Base-by-base conservation (phyloP, 2,329 filamentous ascomycete species). In the Ophiosphaerella narmari region DNA sequence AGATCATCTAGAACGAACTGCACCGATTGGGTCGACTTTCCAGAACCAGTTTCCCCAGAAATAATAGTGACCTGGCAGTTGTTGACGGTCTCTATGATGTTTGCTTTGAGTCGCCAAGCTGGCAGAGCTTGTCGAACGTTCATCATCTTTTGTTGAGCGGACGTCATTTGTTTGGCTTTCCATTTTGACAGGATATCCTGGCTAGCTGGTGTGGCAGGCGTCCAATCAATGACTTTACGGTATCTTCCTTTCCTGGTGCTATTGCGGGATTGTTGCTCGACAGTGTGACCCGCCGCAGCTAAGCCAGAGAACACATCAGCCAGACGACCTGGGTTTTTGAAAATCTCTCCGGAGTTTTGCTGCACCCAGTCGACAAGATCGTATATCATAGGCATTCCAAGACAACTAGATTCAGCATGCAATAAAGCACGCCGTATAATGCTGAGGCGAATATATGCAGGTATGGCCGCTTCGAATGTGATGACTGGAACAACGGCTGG, bases 11-110 rank as follows among this genome's bases (percentile, higher is more conserved):
- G 80, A 37, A 99, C 82, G 72, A 97, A 99, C 71, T 99, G 94
- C 31, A 97, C 91, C 2, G 91, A 94, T 72, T 99, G 94, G 0
- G 94, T 97, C 41, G 90, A 96, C 74, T 99, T 99, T 67, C 94
- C 94, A 14, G 91, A 96, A 45, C 94, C 94, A 4, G 94, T 99
- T 75, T 97, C 94, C 60, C 94, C 94, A 37, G 92, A 95, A 62
- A 99, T 94, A 65, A 99, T 97, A 1, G 91, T 96, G 43, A 99
- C 91, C 72, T 97, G 88, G 65, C 93, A 86, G 4, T 81, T 77
- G 36, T 82, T 82, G 41, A 99, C 89, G 0, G 89, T 88, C 16
- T 82, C 73, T 8, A 97, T 84, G 26, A 99, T 90, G 1, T 82
- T 79, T 16, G 93, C 86, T 62, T 85, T 86, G 63, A 94, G 85